Conservation (phyloP, 164 flowering plant species). For the Stephania yunnanensis region DNA sequence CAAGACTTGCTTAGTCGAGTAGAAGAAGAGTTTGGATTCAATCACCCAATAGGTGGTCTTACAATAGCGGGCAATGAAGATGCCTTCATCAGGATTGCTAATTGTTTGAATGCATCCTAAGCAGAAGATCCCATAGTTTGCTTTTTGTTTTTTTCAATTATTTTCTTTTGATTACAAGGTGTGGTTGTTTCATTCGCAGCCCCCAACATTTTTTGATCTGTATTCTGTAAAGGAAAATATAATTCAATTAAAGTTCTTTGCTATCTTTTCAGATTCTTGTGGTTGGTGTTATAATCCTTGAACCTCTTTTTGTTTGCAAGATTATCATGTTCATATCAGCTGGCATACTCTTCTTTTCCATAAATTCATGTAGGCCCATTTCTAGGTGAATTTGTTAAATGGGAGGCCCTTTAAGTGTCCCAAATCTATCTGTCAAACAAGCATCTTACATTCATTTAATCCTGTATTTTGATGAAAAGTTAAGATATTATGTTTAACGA, state of each 20-base stretch:
- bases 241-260: neutral
- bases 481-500: neutral
- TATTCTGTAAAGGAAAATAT: neutral
- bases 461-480: too few relatives aligned
- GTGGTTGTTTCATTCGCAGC: neutral
- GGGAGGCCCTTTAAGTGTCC: neutral
- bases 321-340: neutral
- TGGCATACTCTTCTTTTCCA: neutral
- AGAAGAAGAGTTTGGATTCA: slow-evolving; percentile 11
- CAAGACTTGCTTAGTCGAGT: slow-evolving; percentile 27
- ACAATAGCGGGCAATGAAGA: slow-evolving; percentile 12
- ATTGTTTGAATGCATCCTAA: neutral
- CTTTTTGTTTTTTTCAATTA: neutral
- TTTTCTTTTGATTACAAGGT: neutral
- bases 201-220: neutral
- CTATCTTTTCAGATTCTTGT: neutral
- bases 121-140: neutral
- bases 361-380: neutral
- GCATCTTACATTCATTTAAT: too few relatives aligned
- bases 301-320: neutral
- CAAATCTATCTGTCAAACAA: neutral
- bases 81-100: neutral
- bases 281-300: neutral
- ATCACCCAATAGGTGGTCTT: slow-evolving; percentile 13
- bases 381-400: neutral